These are phyloP conservation scores for Scalesia atractyloides DNA, from an alignment of 129 eudicot species.

Conservation along the genomic window DNA sequence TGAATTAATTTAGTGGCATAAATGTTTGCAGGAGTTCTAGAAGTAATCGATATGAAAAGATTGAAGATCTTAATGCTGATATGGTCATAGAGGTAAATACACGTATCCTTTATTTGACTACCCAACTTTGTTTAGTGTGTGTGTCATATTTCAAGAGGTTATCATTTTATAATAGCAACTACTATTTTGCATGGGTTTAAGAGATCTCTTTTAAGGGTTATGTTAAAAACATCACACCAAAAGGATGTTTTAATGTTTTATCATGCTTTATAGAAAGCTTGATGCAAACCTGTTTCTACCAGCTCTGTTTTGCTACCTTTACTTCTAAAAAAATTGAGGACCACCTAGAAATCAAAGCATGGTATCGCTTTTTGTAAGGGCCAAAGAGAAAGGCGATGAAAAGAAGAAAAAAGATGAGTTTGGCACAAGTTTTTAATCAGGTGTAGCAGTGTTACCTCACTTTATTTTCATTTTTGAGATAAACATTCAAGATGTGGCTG, in stretches of 20 bases:
- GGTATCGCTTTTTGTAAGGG: no score
- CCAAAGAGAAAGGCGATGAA: no score
- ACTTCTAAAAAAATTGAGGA: no score
- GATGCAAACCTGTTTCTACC: constrained; percentile 71
- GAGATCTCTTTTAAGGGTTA: constrained; percentile 54
- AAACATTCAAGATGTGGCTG: no score
- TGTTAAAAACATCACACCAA: constrained; percentile 69
- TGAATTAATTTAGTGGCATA: no score
- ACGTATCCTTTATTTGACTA: not conserved
- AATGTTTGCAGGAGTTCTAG: no score
- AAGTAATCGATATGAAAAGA: constrained; percentile 48
- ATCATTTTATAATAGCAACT: not conserved
- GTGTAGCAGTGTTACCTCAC: no score
- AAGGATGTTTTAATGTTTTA: constrained; percentile 59
- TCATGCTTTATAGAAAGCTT: constrained; percentile 73
- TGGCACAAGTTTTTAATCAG: no score
- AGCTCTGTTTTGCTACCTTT: no score
- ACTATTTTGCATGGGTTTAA: constrained; percentile 9
- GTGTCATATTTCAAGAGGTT: not conserved
- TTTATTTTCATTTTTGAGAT: no score
- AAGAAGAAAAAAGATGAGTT: no score
- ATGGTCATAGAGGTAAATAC: constrained; percentile 65
- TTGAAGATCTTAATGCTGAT: constrained; percentile 72
- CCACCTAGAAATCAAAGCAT: no score
- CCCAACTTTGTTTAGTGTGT: not conserved